Evolutionary conservation across 345 rosid species (phyloP).

Genomic region (Cardamine resedifolia): DNA sequence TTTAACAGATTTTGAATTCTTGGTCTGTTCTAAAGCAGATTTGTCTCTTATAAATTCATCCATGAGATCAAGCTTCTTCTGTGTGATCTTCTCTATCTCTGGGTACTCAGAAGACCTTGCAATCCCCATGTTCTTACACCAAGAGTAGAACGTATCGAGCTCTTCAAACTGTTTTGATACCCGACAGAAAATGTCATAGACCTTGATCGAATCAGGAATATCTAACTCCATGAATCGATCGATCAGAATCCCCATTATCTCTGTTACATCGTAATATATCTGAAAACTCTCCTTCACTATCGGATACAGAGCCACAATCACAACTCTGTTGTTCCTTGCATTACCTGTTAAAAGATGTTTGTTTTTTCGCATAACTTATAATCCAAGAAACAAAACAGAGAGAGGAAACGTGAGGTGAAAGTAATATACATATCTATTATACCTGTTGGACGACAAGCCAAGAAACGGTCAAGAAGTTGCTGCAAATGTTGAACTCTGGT

Average conservation of each 20-base stretch:
- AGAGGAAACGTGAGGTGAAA: not conserved
- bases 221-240: constrained; percentile 84
- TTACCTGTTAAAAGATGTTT: constrained; percentile 43
- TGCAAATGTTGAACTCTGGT: constrained; percentile 68
- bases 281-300: constrained; percentile 78
- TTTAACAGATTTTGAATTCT: constrained; percentile 15
- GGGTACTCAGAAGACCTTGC: constrained; percentile 79
- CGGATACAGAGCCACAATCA: constrained; percentile 70
- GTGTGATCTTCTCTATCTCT: constrained; percentile 70
- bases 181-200: constrained; percentile 62
- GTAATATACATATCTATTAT: not conserved
- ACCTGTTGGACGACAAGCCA: constrained; percentile 96
- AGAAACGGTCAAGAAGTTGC: constrained; percentile 74
- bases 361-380: not conserved
- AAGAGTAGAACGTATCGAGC: constrained; percentile 60
- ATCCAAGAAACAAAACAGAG: constrained; percentile 9
- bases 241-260: constrained; percentile 53
- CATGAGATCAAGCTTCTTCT: constrained; percentile 76
- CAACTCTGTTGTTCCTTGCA: constrained; percentile 69
- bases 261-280: constrained; percentile 63
- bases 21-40: constrained; percentile 43
- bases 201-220: constrained; percentile 58
- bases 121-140: constrained; percentile 72
- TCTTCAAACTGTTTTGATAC: constrained; percentile 66
- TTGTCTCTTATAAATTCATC: constrained; percentile 81